Evolutionary conservation across 164 flowering plant species (phyloP).

Genomic region (Protea cynaroides): DNA sequence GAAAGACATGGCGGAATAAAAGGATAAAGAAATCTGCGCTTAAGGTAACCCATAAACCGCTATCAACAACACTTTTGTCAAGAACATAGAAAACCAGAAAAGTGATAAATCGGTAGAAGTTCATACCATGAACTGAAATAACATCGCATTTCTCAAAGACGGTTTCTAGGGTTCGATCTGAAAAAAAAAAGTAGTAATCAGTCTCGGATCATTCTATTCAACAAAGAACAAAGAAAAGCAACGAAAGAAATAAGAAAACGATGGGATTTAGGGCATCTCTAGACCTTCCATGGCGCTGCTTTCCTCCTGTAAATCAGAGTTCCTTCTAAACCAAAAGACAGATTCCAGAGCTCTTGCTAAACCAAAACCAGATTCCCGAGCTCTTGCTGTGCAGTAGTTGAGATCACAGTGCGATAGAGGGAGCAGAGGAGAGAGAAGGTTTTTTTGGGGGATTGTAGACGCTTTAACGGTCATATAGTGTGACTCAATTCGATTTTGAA

Average conservation of each 20-base stretch:
- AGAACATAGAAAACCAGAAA: not conserved
- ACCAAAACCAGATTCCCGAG: not conserved
- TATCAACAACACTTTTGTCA: not conserved
- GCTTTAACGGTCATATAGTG: conserved; percentile 16
- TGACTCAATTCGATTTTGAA: conserved; percentile 12
- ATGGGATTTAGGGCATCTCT: not conserved
- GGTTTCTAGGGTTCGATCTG: conserved; percentile 12
- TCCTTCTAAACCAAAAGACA: not conserved
- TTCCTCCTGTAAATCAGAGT: not conserved
- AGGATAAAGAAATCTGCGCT: not conserved
- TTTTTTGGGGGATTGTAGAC: not conserved
- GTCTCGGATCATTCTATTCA: not conserved
- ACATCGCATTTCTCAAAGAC: not conserved
- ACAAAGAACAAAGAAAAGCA: not conserved
- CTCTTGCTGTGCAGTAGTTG: not conserved
- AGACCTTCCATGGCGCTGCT: conserved; percentile 8
- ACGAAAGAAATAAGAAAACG: conserved; percentile 1
- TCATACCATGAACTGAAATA: conserved; percentile 1
- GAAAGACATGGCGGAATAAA: not conserved
- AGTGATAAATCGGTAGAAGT: not conserved
- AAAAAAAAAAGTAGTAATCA: conserved; percentile 6
- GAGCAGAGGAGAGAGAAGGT: conserved; percentile 5
- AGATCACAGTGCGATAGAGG: not conserved
- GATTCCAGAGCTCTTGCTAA: conserved; percentile 3
- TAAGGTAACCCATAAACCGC: not conserved